phyloP scores from a whole-genome alignment of 306 rosid species.

The Adenanthera pavonina region DNA sequence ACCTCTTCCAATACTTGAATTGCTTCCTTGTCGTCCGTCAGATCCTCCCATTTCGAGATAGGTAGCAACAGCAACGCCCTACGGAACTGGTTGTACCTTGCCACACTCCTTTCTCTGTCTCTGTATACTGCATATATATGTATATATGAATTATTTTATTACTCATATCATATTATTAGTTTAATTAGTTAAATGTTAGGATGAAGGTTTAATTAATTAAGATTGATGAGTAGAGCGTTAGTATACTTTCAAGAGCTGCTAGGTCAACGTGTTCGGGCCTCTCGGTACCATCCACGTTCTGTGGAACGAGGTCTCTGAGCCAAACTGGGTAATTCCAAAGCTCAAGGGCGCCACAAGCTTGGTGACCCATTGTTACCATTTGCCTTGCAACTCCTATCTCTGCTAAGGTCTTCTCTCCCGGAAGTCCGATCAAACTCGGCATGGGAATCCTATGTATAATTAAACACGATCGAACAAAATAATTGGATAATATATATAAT shows the following conservation, averaged over 20 bases:
- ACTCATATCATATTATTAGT: too few species aligned
- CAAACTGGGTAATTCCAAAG: conserved; percentile 65
- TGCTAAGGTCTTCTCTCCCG: conserved; percentile 49
- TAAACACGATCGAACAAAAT: not conserved
- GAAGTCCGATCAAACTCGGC: conserved; percentile 49
- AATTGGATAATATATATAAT: not conserved
- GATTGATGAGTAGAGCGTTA: not conserved
- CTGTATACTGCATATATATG: conserved; percentile 57
- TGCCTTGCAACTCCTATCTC: conserved; percentile 53
- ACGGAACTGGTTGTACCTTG: conserved; percentile 66
- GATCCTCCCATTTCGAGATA: conserved; percentile 62
- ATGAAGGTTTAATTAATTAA: not conserved
- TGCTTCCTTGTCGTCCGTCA: conserved; percentile 60
- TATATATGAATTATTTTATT: not conserved
- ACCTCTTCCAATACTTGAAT: conserved; percentile 51
- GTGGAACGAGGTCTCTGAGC: conserved; percentile 52
- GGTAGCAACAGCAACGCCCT: conserved; percentile 55
- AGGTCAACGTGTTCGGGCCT: conserved; percentile 63
- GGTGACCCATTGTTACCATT: conserved; percentile 78
- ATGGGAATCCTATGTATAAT: conserved; percentile 47
- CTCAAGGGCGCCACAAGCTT: conserved; percentile 64
- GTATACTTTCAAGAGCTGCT: conserved; percentile 63
- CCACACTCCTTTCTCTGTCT: conserved; percentile 64
- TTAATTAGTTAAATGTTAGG: not conserved
- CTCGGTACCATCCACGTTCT: conserved; percentile 54